Evolutionary conservation across 306 rosid species (phyloP).

Genomic region (Glycyrrhiza uralensis): DNA sequence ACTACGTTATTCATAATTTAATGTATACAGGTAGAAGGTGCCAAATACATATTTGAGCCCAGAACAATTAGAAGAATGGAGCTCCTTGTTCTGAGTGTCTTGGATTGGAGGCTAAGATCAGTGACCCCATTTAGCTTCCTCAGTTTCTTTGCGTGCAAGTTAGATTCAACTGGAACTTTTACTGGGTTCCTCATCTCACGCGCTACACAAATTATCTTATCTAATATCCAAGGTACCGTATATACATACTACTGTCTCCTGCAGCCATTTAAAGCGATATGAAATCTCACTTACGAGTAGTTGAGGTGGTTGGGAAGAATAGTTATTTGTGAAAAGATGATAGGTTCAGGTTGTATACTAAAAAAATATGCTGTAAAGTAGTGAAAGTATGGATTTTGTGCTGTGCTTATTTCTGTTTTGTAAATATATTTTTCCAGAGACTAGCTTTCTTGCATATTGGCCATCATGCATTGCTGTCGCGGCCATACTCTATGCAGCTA

Average conservation of each 20-base stretch:
- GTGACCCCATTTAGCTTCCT: constrained; percentile 89
- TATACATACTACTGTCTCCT: neutral
- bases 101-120: constrained; percentile 97
- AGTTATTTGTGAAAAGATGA: neutral
- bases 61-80: constrained; percentile 87
- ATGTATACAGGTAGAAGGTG: constrained; percentile 65
- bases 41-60: constrained; percentile 77
- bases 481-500: constrained; percentile 80
- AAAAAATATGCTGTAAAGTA: neutral
- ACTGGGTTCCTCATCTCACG: constrained; percentile 65
- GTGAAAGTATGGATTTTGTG: neutral
- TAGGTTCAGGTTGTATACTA: neutral
- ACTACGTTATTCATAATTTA: neutral
- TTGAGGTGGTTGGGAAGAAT: neutral
- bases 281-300: neutral
- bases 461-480: constrained; percentile 98
- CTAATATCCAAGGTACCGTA: constrained; percentile 72
- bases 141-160: constrained; percentile 82
- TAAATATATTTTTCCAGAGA: constrained; percentile 48
- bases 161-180: constrained; percentile 64
- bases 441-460: constrained; percentile 79
- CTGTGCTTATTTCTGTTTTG: neutral
- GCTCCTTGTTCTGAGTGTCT: constrained; percentile 66
- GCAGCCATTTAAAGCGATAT: neutral
- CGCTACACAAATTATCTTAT: constrained; percentile 74